Percentiles rank a stretch among this genome's conserved stretches.
Evolutionary conservation across 306 rosid genomes (phyloP).

Genomic region (Begonia masoniana): DNA sequence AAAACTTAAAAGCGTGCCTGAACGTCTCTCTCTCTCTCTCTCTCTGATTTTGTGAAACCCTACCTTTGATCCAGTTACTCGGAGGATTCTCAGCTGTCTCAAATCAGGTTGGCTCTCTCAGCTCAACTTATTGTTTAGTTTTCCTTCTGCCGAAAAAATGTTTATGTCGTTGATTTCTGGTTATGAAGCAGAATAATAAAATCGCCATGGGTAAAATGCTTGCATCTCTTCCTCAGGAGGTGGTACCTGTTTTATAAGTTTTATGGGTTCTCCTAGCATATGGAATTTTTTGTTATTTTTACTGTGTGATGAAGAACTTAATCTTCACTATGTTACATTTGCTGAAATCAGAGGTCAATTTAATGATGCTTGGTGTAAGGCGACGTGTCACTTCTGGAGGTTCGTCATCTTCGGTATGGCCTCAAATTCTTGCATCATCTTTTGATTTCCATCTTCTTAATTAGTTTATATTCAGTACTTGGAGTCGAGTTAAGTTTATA

Average conservation of each 20-base stretch:
- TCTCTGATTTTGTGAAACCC: slow-evolving; percentile 1
- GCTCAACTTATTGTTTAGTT: not conserved
- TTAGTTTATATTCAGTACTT: not conserved
- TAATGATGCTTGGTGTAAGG: slow-evolving; percentile 44
- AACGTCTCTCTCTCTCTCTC: slow-evolving; percentile 1
- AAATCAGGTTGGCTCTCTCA: not conserved
- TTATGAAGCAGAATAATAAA: no score
- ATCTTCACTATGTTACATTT: not conserved
- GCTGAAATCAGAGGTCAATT: not conserved
- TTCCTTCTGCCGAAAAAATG: not conserved
- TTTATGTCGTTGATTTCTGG: no score
- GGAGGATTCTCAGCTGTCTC: not conserved
- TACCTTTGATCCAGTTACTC: not conserved
- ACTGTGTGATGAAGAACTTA: not conserved
- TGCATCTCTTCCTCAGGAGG: no score
- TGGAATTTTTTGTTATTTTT: not conserved
- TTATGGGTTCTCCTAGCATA: no score
- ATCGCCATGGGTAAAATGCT: no score
- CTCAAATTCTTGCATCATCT: not conserved
- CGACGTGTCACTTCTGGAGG: slow-evolving; percentile 61
- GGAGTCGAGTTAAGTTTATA: not conserved
- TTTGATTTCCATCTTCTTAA: not conserved
- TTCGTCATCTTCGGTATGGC: slow-evolving; percentile 30
- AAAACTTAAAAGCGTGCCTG: slow-evolving; percentile 1
- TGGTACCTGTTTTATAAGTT: no score